Conservation (phyloP, 2,329 filamentous ascomycete genomes). For the Arthrocladium fulminans region DNA sequence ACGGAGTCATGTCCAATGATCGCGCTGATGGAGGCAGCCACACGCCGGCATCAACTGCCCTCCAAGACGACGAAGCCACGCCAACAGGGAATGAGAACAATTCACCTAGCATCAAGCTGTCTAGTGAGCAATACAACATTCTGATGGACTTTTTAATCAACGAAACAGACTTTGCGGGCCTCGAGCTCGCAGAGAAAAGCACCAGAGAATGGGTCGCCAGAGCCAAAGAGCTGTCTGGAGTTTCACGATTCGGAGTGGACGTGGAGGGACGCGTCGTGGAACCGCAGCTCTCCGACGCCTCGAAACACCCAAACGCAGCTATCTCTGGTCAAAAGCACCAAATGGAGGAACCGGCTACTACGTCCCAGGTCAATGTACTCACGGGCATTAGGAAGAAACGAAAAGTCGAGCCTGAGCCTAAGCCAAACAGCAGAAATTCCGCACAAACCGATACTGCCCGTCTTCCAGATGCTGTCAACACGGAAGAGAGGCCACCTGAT, state of each 20-base stretch:
- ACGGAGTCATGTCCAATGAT: background rate
- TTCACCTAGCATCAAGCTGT: constrained; percentile 13
- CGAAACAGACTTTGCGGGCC: constrained; percentile 18
- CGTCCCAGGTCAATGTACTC: constrained; percentile 16
- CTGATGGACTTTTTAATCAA: constrained; percentile 20
- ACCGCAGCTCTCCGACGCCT: constrained; percentile 5
- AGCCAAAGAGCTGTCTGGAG: constrained; percentile 14
- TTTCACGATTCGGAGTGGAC: constrained; percentile 13
- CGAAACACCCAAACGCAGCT: background rate
- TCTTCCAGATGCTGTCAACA: background rate
- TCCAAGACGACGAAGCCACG: background rate
- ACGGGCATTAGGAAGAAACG: constrained; percentile 20
- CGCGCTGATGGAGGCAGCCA: background rate
- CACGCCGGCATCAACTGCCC: background rate
- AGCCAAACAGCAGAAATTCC: background rate
- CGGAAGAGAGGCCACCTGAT: background rate
- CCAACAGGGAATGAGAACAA: background rate
- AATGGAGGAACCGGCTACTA: background rate
- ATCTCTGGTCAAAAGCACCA: constrained; percentile 1
- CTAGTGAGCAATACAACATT: constrained; percentile 13
- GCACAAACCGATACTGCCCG: background rate
- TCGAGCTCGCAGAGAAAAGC: constrained; percentile 14
- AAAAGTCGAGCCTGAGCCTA: constrained; percentile 13
- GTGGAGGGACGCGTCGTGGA: background rate
- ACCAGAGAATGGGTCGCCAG: constrained; percentile 20